Conservation (phyloP, 352 stramenopile species). For the Globisporangium polare region DNA sequence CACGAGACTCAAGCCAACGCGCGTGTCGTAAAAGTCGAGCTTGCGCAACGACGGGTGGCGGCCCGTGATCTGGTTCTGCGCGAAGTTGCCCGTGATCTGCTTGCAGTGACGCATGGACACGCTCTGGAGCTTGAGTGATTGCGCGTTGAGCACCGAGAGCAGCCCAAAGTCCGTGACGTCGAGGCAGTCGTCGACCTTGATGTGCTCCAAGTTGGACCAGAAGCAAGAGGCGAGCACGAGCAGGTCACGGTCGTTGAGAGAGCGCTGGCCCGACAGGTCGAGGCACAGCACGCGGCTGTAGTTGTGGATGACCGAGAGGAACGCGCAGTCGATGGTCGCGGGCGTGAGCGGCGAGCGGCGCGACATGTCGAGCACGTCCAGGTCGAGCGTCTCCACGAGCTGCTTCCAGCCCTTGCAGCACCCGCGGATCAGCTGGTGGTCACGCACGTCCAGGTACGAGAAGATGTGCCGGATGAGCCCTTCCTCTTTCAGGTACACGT, state of each 20-base stretch:
- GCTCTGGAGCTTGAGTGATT: slow-evolving; percentile 56
- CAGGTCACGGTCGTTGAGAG: slow-evolving; percentile 62
- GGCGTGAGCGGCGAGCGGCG: slow-evolving; percentile 42
- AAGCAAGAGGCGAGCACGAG: slow-evolving; percentile 80
- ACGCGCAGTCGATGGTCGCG: slow-evolving; percentile 49
- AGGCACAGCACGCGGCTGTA: slow-evolving; percentile 60
- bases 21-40: slow-evolving; percentile 71
- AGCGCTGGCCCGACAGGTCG: slow-evolving; percentile 70
- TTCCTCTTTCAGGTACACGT: slow-evolving; percentile 48
- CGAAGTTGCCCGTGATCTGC: slow-evolving; percentile 54
- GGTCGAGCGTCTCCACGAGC: slow-evolving; percentile 58
- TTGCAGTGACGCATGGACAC: slow-evolving; percentile 82
- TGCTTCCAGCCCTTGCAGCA: slow-evolving; percentile 58
- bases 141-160: slow-evolving; percentile 77
- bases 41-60: slow-evolving; percentile 51
- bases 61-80: slow-evolving; percentile 35
- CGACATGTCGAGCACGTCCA: slow-evolving; percentile 72
- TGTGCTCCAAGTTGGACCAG: slow-evolving; percentile 65
- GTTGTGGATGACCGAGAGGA: slow-evolving; percentile 56
- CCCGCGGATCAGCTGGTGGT: slow-evolving; percentile 61
- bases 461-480: slow-evolving; percentile 58
- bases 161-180: slow-evolving; percentile 77
- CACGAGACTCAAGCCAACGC: slow-evolving; percentile 41
- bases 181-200: slow-evolving; percentile 69
- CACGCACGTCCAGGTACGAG: slow-evolving; percentile 65